These are phyloP conservation scores for Colletotrichum agaves DNA, from an alignment of 2,329 filamentous ascomycete genomes.

Conservation along the genomic window DNA sequence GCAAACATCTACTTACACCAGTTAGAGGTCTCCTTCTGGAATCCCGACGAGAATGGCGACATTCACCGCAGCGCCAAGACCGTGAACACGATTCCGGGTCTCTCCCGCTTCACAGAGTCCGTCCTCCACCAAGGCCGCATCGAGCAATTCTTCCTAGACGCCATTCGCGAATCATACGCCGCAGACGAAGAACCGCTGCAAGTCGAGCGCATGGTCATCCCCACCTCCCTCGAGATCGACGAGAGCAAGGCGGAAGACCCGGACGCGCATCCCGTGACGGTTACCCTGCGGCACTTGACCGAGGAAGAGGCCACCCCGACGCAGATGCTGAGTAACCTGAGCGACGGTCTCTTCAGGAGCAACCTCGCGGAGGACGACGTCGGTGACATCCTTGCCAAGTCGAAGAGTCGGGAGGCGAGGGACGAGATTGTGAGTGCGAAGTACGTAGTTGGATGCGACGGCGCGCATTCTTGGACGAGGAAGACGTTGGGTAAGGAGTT, in stretches of 20 bases:
- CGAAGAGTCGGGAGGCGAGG: slow-evolving; percentile 45
- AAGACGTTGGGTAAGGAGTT: slow-evolving; percentile 61
- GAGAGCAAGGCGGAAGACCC: slow-evolving; percentile 59
- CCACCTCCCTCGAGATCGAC: slow-evolving; percentile 65
- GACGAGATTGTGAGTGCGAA: slow-evolving; percentile 62
- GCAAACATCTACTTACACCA: background rate
- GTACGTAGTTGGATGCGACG: slow-evolving; percentile 76
- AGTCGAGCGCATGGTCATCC: slow-evolving; percentile 71
- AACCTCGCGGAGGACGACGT: slow-evolving; percentile 69
- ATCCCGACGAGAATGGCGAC: slow-evolving; percentile 67
- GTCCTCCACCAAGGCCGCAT: slow-evolving; percentile 78
- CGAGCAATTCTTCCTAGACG: slow-evolving; percentile 73
- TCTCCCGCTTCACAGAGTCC: slow-evolving; percentile 72
- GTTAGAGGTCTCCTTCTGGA: slow-evolving; percentile 58
- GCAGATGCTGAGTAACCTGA: slow-evolving; percentile 44
- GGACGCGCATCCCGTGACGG: slow-evolving; percentile 68
- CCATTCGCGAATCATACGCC: slow-evolving; percentile 64
- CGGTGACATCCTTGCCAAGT: slow-evolving; percentile 46
- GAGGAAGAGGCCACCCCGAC: slow-evolving; percentile 67
- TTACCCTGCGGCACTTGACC: slow-evolving; percentile 67
- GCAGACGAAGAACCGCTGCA: slow-evolving; percentile 48
- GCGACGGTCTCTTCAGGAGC: slow-evolving; percentile 68
- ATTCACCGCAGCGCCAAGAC: slow-evolving; percentile 69
- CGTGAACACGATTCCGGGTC: slow-evolving; percentile 70
- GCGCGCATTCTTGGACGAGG: slow-evolving; percentile 74